These are phyloP conservation scores for Capsella rubella DNA, from an alignment of 441 rosid species.

Conservation along the genomic window DNA sequence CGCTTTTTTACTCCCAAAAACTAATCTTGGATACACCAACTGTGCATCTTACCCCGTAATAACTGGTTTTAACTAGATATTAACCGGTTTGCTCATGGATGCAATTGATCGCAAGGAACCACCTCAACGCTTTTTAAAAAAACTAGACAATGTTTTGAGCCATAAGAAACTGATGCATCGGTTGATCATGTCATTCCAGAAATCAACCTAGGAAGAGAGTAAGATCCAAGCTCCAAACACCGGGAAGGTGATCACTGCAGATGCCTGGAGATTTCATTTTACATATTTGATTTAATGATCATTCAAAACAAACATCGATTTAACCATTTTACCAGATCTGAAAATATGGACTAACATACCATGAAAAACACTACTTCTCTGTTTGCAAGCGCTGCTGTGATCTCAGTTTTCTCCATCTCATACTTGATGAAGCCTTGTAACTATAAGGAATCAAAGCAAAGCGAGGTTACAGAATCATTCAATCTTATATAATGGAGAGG, in stretches of 20 bases:
- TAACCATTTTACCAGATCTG: not conserved
- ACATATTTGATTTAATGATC: slow-evolving; percentile 20
- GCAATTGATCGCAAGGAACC: not conserved
- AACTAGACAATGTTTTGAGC: slow-evolving; percentile 15
- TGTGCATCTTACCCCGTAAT: not conserved
- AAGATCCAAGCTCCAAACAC: slow-evolving; percentile 69
- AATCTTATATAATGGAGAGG: not conserved
- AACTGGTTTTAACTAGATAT: not conserved
- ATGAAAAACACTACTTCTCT: slow-evolving; percentile 74
- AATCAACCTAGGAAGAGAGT: slow-evolving; percentile 53
- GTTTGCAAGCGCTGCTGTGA: slow-evolving; percentile 66
- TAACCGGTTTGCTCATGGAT: not conserved
- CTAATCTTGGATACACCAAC: not conserved
- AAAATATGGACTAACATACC: slow-evolving; percentile 54
- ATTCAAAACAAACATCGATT: not conserved
- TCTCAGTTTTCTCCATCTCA: slow-evolving; percentile 66
- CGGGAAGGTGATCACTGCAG: slow-evolving; percentile 73
- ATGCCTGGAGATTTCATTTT: slow-evolving; percentile 58
- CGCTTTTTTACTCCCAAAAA: not conserved
- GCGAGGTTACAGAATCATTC: not conserved
- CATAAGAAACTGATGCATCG: slow-evolving; percentile 21
- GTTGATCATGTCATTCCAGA: slow-evolving; percentile 13
- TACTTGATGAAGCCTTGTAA: slow-evolving; percentile 70
- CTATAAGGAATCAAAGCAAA: slow-evolving; percentile 45
- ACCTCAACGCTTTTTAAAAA: slow-evolving; percentile 1